These are phyloP conservation scores for Zasmidium angulare DNA, from an alignment of 2,329 filamentous ascomycete genomes.

Conservation along the genomic window DNA sequence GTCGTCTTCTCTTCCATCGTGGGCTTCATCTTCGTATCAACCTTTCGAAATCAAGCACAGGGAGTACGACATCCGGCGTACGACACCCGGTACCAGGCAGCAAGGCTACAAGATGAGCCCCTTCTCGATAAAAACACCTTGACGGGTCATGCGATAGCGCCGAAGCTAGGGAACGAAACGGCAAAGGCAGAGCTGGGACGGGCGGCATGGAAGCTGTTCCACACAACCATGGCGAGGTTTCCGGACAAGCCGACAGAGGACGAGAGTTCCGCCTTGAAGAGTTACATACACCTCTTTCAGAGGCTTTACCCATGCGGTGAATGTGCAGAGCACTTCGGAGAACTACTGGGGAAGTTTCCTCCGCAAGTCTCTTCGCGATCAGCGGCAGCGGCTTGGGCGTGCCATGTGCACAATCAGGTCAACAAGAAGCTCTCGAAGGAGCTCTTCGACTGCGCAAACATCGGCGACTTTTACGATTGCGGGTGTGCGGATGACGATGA, in stretches of 20 bases:
- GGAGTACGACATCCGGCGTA: not conserved
- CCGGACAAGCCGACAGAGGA: conserved; percentile 62
- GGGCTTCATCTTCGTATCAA: not conserved
- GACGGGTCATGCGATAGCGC: conserved; percentile 64
- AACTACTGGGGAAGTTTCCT: conserved; percentile 61
- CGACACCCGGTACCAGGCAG: not conserved
- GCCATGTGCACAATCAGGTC: conserved; percentile 66
- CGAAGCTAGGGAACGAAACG: conserved; percentile 80
- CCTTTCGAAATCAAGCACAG: conserved; percentile 43
- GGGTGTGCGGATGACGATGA: conserved; percentile 59
- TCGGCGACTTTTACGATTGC: conserved; percentile 67
- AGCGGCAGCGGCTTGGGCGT: conserved; percentile 65
- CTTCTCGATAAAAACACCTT: conserved; percentile 11
- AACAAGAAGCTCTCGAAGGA: conserved; percentile 62
- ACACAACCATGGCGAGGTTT: conserved; percentile 66
- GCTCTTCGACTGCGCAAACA: conserved; percentile 63
- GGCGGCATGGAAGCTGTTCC: conserved; percentile 65
- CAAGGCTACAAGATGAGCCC: not conserved
- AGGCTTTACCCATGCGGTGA: conserved; percentile 67
- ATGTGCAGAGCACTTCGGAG: conserved; percentile 63
- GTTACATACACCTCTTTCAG: conserved; percentile 64
- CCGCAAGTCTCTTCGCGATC: conserved; percentile 63
- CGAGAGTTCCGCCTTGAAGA: conserved; percentile 59
- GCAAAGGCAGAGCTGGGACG: conserved; percentile 68
- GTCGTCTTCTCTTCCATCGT: conserved; percentile 36